Evolutionary conservation across 2,329 filamentous ascomycete genomes (phyloP), one percentile per base, ranked within the genome.

Genomic region (Venturia carpophila): DNA sequence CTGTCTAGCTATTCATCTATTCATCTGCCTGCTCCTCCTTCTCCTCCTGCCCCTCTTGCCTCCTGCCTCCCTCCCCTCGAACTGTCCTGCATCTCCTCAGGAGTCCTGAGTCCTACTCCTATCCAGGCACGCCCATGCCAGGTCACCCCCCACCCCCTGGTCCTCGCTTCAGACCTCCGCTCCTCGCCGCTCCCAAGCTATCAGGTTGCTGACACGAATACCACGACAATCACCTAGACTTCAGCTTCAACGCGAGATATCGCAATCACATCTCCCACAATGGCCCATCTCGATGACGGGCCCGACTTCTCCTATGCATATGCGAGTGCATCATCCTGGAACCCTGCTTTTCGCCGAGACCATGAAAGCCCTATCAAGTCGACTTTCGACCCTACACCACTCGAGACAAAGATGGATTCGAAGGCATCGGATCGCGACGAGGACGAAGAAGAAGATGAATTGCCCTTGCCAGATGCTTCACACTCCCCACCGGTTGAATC

Each of bases 281-380:
- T 63, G 43, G 13, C 43, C 10, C 42, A 64, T 63, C 1, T 37
- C 27, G 65, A 71, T 68, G 73, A 75, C 39, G 74, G 69, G 27
- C 75, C 76, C 65, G 74, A 78, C 69, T 77, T 75, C 69, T 74
- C 75, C 61, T 75, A 75, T 70, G 77, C 76, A 61, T 75, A 72
- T 68, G 69, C 69, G 52, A 71, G 70, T 66, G 67, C 68, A 21
- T 67, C 70, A 43, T 52, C 79, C 24, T 85, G 83, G 83, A 82
- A 85, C 75, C 82, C 83, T 56, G 82, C 83, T 24, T 72, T 82
- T 67, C 75, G 80, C 70, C 78, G 79, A 45, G 78, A 83, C n/a
- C 63, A 56, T 34, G 47, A 64, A 17, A 41, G 30, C 37, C 63
- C 63, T 49, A 3, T 17, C 21, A 64, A 60, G 42, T 17, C 47